Conservation (phyloP, 2,329 filamentous ascomycete genomes). For the Aureobasidium sp. region DNA sequence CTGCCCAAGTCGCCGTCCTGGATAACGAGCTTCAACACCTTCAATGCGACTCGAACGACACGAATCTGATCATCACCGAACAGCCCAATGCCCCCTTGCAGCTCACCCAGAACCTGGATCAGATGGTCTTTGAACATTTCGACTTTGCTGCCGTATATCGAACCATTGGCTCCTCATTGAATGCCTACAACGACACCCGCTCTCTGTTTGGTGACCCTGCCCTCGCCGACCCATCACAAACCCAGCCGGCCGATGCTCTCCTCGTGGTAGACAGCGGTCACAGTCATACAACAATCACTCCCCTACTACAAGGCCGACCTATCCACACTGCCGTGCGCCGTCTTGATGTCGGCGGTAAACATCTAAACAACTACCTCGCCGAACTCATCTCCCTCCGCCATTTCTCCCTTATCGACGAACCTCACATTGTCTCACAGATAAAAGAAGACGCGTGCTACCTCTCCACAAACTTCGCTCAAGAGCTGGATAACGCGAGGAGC, state of each 20-base stretch:
- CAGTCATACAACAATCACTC: slow-evolving; percentile 85
- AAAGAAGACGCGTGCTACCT: slow-evolving; percentile 87
- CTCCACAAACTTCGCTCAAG: slow-evolving; percentile 62
- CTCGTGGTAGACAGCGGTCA: slow-evolving; percentile 87
- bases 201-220: slow-evolving; percentile 52
- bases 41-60: slow-evolving; percentile 66
- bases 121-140: slow-evolving; percentile 96
- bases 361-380: slow-evolving; percentile 87
- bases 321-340: slow-evolving; percentile 74
- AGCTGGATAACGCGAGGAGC: slow-evolving; percentile 72
- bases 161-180: slow-evolving; percentile 62
- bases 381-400: slow-evolving; percentile 83
- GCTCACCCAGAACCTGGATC: slow-evolving; percentile 83
- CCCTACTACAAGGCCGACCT: slow-evolving; percentile 70
- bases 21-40: slow-evolving; percentile 61
- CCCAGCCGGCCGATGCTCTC: slow-evolving; percentile 52
- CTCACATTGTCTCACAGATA: slow-evolving; percentile 88
- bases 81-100: slow-evolving; percentile 73
- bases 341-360: slow-evolving; percentile 85
- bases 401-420: slow-evolving; percentile 92
- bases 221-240: slow-evolving; percentile 16
- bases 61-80: slow-evolving; percentile 78
- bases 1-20: slow-evolving; percentile 92
- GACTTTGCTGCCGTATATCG: slow-evolving; percentile 82
- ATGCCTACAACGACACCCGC: slow-evolving; percentile 74